phyloP scores from a whole-genome alignment of 2,329 filamentous ascomycete genomes.

The Phialophora macrospora region DNA sequence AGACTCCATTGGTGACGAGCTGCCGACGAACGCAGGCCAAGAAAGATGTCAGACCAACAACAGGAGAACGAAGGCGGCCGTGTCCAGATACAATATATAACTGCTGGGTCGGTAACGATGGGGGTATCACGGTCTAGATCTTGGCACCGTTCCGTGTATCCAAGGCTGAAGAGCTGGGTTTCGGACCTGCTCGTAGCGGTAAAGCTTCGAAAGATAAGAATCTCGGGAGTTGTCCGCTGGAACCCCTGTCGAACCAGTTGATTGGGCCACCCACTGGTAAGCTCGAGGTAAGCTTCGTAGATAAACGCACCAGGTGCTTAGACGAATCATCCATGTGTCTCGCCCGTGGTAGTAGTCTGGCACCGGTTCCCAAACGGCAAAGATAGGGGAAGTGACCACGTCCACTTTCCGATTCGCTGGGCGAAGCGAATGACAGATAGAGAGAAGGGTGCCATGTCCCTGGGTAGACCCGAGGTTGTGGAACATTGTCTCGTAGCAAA shows the following conservation, averaged over 20 bases:
- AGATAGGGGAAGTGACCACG: not conserved
- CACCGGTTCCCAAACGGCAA: not conserved
- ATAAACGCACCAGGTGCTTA: not conserved
- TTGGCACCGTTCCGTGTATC: slow-evolving; percentile 9
- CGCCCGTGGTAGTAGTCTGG: not conserved
- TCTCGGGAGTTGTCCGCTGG: slow-evolving; percentile 5
- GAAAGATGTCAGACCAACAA: not conserved
- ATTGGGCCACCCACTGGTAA: not conserved
- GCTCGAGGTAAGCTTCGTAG: slow-evolving; percentile 4
- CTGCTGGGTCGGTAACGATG: not conserved
- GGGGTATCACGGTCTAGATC: not conserved
- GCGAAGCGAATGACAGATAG: not conserved
- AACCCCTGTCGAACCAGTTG: slow-evolving; percentile 6
- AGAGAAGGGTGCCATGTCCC: not conserved
- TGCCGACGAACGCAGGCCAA: not conserved
- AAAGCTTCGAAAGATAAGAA: slow-evolving; percentile 6
- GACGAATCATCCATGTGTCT: not conserved
- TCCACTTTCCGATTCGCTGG: not conserved
- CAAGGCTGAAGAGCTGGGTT: not conserved
- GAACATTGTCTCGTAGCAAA: not conserved
- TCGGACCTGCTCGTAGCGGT: slow-evolving; percentile 8
- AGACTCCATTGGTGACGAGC: not conserved
- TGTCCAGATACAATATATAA: not conserved
- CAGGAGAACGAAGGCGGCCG: not conserved
- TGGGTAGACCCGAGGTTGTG: not conserved